These are phyloP conservation scores for Cryptococcus depauperatus DNA, from an alignment of 1,284 basidiomycete species.

Conservation along the genomic window DNA sequence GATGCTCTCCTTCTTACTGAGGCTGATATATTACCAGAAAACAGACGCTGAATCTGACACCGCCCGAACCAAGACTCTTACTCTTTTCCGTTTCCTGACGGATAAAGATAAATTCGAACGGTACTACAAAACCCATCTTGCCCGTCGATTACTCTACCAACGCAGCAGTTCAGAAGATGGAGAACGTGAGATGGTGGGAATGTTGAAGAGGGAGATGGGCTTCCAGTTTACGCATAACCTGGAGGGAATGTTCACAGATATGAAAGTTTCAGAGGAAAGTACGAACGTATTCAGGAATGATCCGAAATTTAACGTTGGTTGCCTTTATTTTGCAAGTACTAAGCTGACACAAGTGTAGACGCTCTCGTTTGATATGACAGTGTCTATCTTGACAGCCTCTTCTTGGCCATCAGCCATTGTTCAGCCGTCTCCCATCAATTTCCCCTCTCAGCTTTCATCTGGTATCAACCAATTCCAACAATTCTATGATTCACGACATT, in stretches of 20 bases:
- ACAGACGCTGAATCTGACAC: conserved; percentile 82
- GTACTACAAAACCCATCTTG: conserved; percentile 94
- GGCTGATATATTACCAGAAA: conserved; percentile 56
- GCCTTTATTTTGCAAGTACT: neutral
- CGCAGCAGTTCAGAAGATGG: conserved; percentile 94
- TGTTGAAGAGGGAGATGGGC: conserved; percentile 88
- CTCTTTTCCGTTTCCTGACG: conserved; percentile 84
- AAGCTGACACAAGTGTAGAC: no score
- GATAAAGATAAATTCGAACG: conserved; percentile 98
- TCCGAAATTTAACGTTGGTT: conserved; percentile 24
- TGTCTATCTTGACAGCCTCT: conserved; percentile 84
- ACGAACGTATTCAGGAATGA: conserved; percentile 58
- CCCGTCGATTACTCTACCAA: conserved; percentile 77
- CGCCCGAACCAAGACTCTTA: conserved; percentile 89
- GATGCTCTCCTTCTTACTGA: neutral
- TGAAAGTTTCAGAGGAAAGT: conserved; percentile 79
- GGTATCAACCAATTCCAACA: conserved; percentile 71
- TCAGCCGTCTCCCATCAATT: conserved; percentile 53
- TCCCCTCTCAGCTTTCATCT: conserved; percentile 59
- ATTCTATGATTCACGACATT: conserved; percentile 84
- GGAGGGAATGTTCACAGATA: conserved; percentile 99
- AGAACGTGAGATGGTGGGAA: conserved; percentile 94
- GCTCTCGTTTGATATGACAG: conserved; percentile 70
- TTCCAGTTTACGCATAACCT: conserved; percentile 96
- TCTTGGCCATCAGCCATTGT: conserved; percentile 71